Base-by-base conservation (phyloP, 257 asterid genomes). In the Sherardia arvensis region DNA sequence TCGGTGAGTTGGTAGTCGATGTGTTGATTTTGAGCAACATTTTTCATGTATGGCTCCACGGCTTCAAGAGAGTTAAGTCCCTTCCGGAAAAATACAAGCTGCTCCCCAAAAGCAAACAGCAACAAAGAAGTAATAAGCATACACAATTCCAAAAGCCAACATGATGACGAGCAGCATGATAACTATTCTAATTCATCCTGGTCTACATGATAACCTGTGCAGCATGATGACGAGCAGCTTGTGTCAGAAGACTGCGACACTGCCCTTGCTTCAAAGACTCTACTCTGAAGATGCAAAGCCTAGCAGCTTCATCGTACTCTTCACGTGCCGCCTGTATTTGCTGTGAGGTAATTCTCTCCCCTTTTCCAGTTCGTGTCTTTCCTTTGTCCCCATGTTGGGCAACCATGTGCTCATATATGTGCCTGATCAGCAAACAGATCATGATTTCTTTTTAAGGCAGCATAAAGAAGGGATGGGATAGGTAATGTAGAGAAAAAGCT, bases 221-320 rank as follows among this genome's bases (percentile, higher is more conserved):
- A 27, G 91, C 83, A 76, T 89, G 97, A 80, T 92, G 97, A 69
- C 96, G 97, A 70, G 89, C 89, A 73, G 97, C 99, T 78, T 88
- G 96, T 15, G 97, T 92, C 69, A 92, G 75, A 61, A 92, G 77
- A 76, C 97, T 92, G 49, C 89, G 81, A 73, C 91, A 82, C 70
- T 85, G 97, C 78, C 97, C 99, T 78, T 87, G 95, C 79, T 92
- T 89, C 83, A 92, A 78, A 69, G 99, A 92, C 78, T 89, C 91
- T 58, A 87, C 95, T 61, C 97, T 96, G 57, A 92, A 92, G 62
- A 89, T 78, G 69, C 95, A 92, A 30, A 89, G 83, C 79, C 89
- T 80, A 49, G 97, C 87, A 53, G 74, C 88, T 5, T 92, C 99
- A 65, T 89, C 94, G 72, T 87, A 87, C 72, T 89, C 96, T 21